A percentile compares a stretch with the other conserved stretches of the same genome.
Conservation (phyloP, 306 rosid species). For the Malus fusca region DNA sequence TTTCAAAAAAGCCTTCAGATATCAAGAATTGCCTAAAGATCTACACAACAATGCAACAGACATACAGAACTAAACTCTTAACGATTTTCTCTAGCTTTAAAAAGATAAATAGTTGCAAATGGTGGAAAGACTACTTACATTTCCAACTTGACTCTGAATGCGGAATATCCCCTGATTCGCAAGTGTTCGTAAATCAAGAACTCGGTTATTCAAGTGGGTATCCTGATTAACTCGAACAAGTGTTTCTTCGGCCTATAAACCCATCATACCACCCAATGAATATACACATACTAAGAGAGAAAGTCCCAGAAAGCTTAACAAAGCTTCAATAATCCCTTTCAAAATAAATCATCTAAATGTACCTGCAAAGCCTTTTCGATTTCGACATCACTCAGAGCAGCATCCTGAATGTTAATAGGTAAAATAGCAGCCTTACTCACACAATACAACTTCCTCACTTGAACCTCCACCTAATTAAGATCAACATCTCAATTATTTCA, state of each 20-base stretch:
- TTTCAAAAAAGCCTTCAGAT: slow-evolving; percentile 45
- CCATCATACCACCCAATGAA: slow-evolving; percentile 11
- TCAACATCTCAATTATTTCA: not conserved
- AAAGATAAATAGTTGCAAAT: not conserved
- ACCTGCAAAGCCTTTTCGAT: slow-evolving; percentile 70
- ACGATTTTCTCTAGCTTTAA: not conserved
- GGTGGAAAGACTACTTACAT: slow-evolving; percentile 20
- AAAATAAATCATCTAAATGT: not conserved
- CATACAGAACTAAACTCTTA: not conserved
- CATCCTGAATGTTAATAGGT: slow-evolving; percentile 79
- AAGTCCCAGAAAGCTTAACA: no score
- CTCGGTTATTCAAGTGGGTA: slow-evolving; percentile 66
- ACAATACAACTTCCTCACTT: slow-evolving; percentile 65
- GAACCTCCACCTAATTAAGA: slow-evolving; percentile 69
- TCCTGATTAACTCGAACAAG: slow-evolving; percentile 89
- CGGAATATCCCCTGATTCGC: slow-evolving; percentile 80
- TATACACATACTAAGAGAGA: not conserved
- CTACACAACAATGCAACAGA: slow-evolving; percentile 33
- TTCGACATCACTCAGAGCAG: slow-evolving; percentile 74
- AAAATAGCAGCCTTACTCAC: slow-evolving; percentile 58
- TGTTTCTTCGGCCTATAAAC: slow-evolving; percentile 66
- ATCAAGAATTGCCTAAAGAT: slow-evolving; percentile 62
- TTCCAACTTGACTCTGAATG: slow-evolving; percentile 54
- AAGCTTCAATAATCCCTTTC: not conserved
- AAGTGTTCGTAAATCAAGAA: slow-evolving; percentile 64